These are phyloP conservation scores for Fimicolochytrium jonesii DNA, from an alignment of 192 early-diverging fungal species.

Conservation along the genomic window DNA sequence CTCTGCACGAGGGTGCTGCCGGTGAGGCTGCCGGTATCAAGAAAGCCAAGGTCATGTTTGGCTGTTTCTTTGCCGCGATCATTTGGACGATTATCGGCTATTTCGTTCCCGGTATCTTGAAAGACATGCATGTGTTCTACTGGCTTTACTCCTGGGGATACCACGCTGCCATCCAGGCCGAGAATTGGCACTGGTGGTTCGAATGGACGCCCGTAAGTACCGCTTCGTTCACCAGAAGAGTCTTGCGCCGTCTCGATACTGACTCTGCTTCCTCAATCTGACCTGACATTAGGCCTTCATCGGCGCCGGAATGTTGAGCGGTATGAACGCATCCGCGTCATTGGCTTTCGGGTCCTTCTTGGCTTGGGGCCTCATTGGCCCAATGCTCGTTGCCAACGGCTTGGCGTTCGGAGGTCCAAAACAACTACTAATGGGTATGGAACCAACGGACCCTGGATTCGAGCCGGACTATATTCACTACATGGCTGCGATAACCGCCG, in stretches of 20 bases:
- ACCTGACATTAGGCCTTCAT: conserved; percentile 49
- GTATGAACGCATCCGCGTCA: conserved; percentile 45
- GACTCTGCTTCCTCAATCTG: no score
- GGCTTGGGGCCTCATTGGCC: conserved; percentile 58
- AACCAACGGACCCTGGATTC: conserved; percentile 38
- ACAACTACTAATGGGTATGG: not conserved
- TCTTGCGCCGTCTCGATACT: no score
- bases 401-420: not conserved
- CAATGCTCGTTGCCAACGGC: conserved; percentile 33
- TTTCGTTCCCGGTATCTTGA: not conserved
- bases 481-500: not conserved
- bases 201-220: no score
- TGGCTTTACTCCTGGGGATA: not conserved
- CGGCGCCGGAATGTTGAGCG: conserved; percentile 61
- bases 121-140: not conserved
- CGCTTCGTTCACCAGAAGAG: no score
- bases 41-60: not conserved
- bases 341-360: conserved; percentile 49
- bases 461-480: conserved; percentile 1
- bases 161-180: not conserved
- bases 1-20: conserved; percentile 45
- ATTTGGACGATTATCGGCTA: not conserved
- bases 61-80: not conserved
- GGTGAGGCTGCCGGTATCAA: conserved; percentile 15
- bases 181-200: conserved; percentile 47